phyloP scores from a whole-genome alignment of 1,284 basidiomycete genomes.

The Spongispora temasekensis region DNA sequence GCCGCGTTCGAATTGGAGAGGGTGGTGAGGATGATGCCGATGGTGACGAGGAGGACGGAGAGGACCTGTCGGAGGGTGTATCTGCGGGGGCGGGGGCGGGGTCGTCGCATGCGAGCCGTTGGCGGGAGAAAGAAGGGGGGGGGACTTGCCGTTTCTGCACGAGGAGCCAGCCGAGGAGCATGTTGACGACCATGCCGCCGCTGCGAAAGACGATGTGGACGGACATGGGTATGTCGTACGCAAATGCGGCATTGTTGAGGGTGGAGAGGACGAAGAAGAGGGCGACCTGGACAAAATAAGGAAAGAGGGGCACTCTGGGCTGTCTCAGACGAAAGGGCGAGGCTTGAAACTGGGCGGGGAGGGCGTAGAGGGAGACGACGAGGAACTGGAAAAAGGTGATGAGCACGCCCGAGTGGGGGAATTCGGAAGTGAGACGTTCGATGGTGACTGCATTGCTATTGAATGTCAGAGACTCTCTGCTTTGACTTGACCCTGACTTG shows the following conservation, averaged over 20 bases:
- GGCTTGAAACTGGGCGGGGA: conserved; percentile 53
- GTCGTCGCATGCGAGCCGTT: too few relatives aligned
- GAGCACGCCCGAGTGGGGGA: conserved; percentile 71
- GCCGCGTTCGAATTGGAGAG: conserved; percentile 50
- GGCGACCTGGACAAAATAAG: conserved; percentile 81
- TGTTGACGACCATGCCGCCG: conserved; percentile 83
- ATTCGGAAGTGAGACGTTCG: conserved; percentile 63
- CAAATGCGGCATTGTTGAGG: conserved; percentile 91
- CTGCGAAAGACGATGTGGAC: conserved; percentile 95
- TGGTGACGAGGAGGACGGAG: conserved; percentile 79
- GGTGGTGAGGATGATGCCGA: conserved; percentile 84
- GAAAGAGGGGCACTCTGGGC: conserved; percentile 69
- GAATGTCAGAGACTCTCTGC: not conserved
- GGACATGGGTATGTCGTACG: conserved; percentile 83
- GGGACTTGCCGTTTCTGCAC: conserved; percentile 42
- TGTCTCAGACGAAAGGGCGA: conserved; percentile 50
- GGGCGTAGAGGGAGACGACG: conserved; percentile 68
- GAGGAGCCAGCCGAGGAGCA: conserved; percentile 72
- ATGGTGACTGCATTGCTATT: conserved; percentile 67
- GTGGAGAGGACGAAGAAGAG: conserved; percentile 83
- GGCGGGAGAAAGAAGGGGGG: not conserved
- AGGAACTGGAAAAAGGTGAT: conserved; percentile 87
- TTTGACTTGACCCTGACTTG: conserved; percentile 20
- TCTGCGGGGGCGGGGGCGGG: conserved; percentile 41
- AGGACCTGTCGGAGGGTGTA: conserved; percentile 69